A percentile compares a stretch with the other conserved stretches of the same genome.
Evolutionary conservation across 768 basidiomycete genomes (phyloP).

Genomic region (Russula virescens): DNA sequence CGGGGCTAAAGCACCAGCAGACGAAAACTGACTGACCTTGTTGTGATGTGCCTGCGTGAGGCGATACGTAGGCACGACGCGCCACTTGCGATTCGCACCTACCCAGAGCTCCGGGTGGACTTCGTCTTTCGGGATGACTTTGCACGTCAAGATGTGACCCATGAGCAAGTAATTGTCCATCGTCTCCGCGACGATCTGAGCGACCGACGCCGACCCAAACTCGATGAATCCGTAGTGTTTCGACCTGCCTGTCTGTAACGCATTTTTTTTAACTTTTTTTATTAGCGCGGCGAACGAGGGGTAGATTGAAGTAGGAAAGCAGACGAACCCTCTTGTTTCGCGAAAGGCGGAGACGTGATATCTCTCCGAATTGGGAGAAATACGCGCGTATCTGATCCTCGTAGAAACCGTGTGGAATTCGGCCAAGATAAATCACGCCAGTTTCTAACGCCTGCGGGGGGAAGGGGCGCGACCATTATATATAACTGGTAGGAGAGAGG

Average conservation of each 20-base stretch:
- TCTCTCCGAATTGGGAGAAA: slow-evolving; percentile 90
- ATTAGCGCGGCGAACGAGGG: not conserved
- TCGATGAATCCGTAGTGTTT: slow-evolving; percentile 98
- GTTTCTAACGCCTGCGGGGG: slow-evolving; percentile 50
- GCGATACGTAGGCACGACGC: slow-evolving; percentile 65
- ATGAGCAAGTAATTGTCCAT: slow-evolving; percentile 98
- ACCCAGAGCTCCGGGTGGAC: slow-evolving; percentile 94
- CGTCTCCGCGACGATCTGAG: slow-evolving; percentile 93
- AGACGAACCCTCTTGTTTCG: slow-evolving; percentile 80
- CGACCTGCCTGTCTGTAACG: slow-evolving; percentile 79
- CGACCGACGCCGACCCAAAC: slow-evolving; percentile 83
- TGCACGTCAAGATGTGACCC: slow-evolving; percentile 91
- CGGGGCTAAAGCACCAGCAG: not conserved
- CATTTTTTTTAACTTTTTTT: not conserved
- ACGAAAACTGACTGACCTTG: slow-evolving; percentile 49
- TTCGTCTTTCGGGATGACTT: slow-evolving; percentile 81
- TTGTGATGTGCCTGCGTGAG: slow-evolving; percentile 72
- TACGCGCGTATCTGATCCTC: slow-evolving; percentile 91
- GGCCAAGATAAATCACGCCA: slow-evolving; percentile 84
- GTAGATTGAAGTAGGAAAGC: too few relatives aligned
- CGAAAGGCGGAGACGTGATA: slow-evolving; percentile 83
- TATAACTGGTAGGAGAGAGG: too few relatives aligned
- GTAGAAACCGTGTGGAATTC: slow-evolving; percentile 95
- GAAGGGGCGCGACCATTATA: not conserved
- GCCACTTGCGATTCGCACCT: slow-evolving; percentile 93